Evolutionary conservation across 106 monocot species (phyloP).

Genomic region (Vanilla planifolia): DNA sequence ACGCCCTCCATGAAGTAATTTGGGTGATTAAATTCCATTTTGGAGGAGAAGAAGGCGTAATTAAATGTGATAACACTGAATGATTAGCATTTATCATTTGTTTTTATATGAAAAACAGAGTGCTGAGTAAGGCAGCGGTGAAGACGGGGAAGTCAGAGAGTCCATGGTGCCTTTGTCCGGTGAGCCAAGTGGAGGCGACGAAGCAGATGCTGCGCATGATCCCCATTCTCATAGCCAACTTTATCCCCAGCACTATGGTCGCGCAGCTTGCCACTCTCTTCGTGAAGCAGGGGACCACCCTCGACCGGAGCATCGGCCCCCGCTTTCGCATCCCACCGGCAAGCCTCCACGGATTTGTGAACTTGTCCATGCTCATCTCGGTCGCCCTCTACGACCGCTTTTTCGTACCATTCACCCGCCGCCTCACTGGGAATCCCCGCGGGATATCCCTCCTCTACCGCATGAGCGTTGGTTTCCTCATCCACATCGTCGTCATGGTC

Average conservation of each 20-base stretch:
- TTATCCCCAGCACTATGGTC: conserved; percentile 37
- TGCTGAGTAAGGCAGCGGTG: conserved; percentile 57
- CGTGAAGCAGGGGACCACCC: conserved; percentile 47
- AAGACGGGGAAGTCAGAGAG: not conserved
- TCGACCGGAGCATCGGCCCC: conserved; percentile 33
- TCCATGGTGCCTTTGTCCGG: conserved; percentile 29
- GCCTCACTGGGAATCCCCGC: conserved; percentile 37
- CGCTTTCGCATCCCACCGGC: conserved; percentile 41
- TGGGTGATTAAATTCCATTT: too few species aligned
- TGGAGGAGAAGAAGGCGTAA: too few species aligned
- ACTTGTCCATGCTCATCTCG: conserved; percentile 42
- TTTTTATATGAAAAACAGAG: too few species aligned
- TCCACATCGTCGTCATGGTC: conserved; percentile 32
- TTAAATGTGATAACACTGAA: too few species aligned
- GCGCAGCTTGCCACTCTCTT: conserved; percentile 50
- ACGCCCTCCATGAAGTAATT: too few species aligned
- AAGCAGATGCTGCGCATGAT: conserved; percentile 56
- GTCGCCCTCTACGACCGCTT: conserved; percentile 36
- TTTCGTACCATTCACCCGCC: conserved; percentile 19
- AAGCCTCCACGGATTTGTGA: conserved; percentile 42
- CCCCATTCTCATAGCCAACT: conserved; percentile 27
- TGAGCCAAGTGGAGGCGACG: conserved; percentile 60
- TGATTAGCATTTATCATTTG: too few species aligned
- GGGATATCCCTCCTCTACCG: conserved; percentile 51
- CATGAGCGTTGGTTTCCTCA: conserved; percentile 21